phyloP scores from a whole-genome alignment of 2,329 filamentous ascomycete species.

The Bipolaris sorokiniana region DNA sequence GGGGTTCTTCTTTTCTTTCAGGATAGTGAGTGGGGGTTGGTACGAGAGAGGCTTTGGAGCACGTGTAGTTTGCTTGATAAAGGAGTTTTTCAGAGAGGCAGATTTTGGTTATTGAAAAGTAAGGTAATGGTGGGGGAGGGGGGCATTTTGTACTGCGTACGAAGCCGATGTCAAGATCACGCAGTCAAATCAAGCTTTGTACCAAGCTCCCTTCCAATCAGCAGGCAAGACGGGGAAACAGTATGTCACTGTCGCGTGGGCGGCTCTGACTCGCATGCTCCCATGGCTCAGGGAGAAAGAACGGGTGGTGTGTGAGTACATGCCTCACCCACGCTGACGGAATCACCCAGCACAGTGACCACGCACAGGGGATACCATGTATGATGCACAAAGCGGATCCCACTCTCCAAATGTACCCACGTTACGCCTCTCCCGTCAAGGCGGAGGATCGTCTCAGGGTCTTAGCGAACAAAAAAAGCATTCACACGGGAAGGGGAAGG shows the following conservation, averaged over 20 bases:
- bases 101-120: not conserved
- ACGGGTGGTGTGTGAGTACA: not conserved
- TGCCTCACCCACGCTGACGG: not conserved
- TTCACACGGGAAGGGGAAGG: no score
- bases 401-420: not conserved
- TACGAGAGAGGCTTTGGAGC: not conserved
- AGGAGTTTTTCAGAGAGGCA: not conserved
- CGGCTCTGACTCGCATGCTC: not conserved
- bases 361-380: not conserved
- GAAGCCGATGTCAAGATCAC: not conserved
- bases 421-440: not conserved
- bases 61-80: not conserved
- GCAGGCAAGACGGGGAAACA: not conserved
- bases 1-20: no score
- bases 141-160: not conserved
- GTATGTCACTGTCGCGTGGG: not conserved
- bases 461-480: not conserved
- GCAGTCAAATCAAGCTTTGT: not conserved
- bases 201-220: not conserved
- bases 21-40: not conserved
- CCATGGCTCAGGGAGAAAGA: conserved; percentile 2
- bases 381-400: not conserved
- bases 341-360: not conserved
- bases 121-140: not conserved
- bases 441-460: not conserved